Evolutionary conservation across 345 rosid species (phyloP).

Genomic region (Murraya paniculata): DNA sequence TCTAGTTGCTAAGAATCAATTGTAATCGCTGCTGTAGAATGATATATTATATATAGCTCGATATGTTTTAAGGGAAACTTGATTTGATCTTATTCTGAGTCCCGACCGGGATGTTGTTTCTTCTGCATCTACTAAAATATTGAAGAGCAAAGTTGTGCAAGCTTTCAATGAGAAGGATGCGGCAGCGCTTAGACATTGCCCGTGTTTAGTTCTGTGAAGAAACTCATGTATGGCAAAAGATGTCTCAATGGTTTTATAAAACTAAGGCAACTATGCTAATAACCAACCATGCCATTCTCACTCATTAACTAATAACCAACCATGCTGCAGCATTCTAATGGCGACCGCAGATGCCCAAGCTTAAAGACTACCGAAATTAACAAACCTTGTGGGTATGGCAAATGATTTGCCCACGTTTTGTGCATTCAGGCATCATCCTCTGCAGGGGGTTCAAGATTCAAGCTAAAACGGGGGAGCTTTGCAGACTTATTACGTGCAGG

Average conservation of each 20-base stretch:
- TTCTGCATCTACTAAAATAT: neutral
- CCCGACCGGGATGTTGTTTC: neutral
- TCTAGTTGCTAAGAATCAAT: neutral
- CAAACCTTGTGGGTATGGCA: neutral
- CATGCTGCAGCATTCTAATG: neutral
- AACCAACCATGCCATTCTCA: neutral
- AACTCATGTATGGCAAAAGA: neutral
- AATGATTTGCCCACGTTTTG: too few relatives aligned
- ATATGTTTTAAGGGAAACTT: neutral
- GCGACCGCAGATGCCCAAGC: neutral
- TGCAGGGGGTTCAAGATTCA: neutral
- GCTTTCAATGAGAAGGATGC: neutral
- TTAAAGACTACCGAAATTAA: neutral
- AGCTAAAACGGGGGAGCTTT: neutral
- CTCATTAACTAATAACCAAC: neutral
- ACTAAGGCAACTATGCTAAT: too few relatives aligned
- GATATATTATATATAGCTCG: neutral
- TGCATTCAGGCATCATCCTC: too few relatives aligned
- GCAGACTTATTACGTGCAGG: neutral
- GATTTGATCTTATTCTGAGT: neutral
- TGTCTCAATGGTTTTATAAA: too few relatives aligned
- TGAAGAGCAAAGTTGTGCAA: neutral
- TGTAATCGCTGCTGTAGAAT: neutral
- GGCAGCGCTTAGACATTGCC: neutral
- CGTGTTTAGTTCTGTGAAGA: too few relatives aligned